phyloP scores from a whole-genome alignment of 768 basidiomycete species.

The Rubroboletus pulcherrimus region DNA sequence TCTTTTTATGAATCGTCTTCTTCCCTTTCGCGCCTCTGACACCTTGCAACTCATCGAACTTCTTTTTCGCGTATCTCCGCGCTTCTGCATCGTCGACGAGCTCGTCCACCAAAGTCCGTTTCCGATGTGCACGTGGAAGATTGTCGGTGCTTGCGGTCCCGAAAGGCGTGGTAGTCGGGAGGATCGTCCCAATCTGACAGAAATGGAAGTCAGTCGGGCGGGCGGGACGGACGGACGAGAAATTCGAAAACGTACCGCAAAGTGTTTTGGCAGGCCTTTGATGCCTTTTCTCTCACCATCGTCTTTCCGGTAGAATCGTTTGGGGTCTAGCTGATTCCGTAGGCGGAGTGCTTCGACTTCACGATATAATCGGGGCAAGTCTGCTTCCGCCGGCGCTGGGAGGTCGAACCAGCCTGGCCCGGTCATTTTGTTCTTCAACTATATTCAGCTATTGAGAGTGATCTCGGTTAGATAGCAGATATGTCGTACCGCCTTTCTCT shows the following conservation, averaged over 20 bases:
- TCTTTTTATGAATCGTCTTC: slow-evolving; percentile 64
- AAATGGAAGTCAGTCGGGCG: slow-evolving; percentile 9
- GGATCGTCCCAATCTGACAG: slow-evolving; percentile 71
- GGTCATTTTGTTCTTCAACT: slow-evolving; percentile 71
- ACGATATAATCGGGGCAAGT: slow-evolving; percentile 72
- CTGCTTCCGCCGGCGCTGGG: slow-evolving; percentile 75
- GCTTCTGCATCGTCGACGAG: slow-evolving; percentile 86
- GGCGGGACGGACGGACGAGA: background rate
- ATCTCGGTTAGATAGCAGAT: background rate
- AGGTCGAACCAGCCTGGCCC: slow-evolving; percentile 87
- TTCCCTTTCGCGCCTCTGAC: slow-evolving; percentile 66
- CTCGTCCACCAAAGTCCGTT: slow-evolving; percentile 84
- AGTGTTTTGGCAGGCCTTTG: slow-evolving; percentile 83
- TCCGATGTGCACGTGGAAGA: slow-evolving; percentile 63
- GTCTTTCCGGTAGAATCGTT: slow-evolving; percentile 86
- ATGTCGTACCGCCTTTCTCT: slow-evolving; percentile 62
- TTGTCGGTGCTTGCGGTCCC: slow-evolving; percentile 67
- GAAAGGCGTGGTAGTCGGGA: slow-evolving; percentile 69
- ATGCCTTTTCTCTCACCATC: slow-evolving; percentile 82
- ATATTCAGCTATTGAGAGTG: background rate
- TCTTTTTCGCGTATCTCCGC: slow-evolving; percentile 85
- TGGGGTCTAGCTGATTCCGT: slow-evolving; percentile 86
- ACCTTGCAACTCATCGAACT: slow-evolving; percentile 75
- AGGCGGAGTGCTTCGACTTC: slow-evolving; percentile 87
- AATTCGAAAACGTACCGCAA: slow-evolving; percentile 59